These are phyloP conservation scores for Alternaria burnsii DNA, from an alignment of 2,329 filamentous ascomycete genomes.

Conservation along the genomic window DNA sequence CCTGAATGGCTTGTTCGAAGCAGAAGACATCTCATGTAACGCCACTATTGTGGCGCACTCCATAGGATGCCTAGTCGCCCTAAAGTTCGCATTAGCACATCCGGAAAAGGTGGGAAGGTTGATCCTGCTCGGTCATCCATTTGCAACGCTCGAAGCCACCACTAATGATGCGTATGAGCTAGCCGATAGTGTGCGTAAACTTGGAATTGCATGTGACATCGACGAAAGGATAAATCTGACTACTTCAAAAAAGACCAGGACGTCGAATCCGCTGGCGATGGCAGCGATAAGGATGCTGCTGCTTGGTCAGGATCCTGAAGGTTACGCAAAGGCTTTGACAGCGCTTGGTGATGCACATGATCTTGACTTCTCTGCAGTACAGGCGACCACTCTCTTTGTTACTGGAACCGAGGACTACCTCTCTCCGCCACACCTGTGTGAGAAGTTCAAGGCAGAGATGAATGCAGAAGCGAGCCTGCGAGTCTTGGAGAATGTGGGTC, in stretches of 20 bases:
- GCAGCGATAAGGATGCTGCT: conserved; percentile 57
- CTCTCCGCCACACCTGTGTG: not conserved
- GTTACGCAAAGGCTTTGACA: conserved; percentile 63
- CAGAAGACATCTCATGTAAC: conserved; percentile 39
- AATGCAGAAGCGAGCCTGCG: conserved; percentile 29
- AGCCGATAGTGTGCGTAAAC: not conserved
- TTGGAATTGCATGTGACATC: conserved; percentile 39
- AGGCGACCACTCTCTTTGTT: not conserved
- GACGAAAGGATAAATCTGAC: not conserved
- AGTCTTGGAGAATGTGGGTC: conserved; percentile 55
- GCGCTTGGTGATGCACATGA: conserved; percentile 56
- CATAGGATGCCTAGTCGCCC: conserved; percentile 61
- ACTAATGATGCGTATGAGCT: not conserved
- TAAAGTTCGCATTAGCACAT: conserved; percentile 53
- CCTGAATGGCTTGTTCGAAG: conserved; percentile 51
- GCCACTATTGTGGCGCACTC: conserved; percentile 61
- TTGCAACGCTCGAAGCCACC: not conserved
- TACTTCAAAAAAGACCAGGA: not conserved
- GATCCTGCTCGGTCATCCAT: not conserved
- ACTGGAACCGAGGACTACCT: not conserved
- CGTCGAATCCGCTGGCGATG: conserved; percentile 52
- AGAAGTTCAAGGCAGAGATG: not conserved
- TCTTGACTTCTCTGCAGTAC: conserved; percentile 41
- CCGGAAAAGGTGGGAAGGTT: conserved; percentile 29
- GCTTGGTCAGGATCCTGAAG: conserved; percentile 60